Base-by-base conservation (phyloP, 306 rosid species). In the Crataegus laevigata region DNA sequence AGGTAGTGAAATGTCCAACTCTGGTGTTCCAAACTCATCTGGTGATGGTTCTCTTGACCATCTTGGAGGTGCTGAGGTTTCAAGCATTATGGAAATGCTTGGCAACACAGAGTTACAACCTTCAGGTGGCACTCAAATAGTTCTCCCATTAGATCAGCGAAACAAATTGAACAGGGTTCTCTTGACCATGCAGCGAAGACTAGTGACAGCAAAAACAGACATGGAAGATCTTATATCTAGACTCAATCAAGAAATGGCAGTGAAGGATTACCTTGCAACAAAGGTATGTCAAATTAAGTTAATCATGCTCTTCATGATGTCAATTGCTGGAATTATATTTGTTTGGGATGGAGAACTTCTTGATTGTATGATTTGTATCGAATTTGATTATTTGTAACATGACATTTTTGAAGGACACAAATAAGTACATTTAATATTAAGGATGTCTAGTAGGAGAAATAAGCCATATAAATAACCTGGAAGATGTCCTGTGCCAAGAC, bases 141-240 rank as follows among this genome's bases (percentile, higher is more conserved):
- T 92, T 76, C 87, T 96, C 86, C 99, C 99, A 7, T 57, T 77
- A 71, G 98, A 92, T 85, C 96, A 92, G 82, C 97, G 91, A 61
- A 91, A 87, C 76, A 96, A 92, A 89, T 73, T 96, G 83, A 96
- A 89, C 79, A 90, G 96, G 88, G 78, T 91, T 82, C 93, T 96
- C 81, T 77, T 88, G 83, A 92, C 97, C 47, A 89, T 92, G 98
- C 98, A 92, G 69, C 83, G 90, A 84, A 89, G 98, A 82, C 81
- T 96, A 80, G 89, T 77, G 80, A 96, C 98, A 6, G 91, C 97
- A 26, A 92, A 84, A 91, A 88, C 92, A 72, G 99, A 96, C 80
- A 88, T 88, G 96, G 99, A 96, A 89, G 99, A 96, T 86, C 94
- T 96, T 79, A 86, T 96, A 66, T 91, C 91, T 59, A 96, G 99